Evolutionary conservation across 1,284 basidiomycete species (phyloP).

Genomic region (Entoloma clypeatum): DNA sequence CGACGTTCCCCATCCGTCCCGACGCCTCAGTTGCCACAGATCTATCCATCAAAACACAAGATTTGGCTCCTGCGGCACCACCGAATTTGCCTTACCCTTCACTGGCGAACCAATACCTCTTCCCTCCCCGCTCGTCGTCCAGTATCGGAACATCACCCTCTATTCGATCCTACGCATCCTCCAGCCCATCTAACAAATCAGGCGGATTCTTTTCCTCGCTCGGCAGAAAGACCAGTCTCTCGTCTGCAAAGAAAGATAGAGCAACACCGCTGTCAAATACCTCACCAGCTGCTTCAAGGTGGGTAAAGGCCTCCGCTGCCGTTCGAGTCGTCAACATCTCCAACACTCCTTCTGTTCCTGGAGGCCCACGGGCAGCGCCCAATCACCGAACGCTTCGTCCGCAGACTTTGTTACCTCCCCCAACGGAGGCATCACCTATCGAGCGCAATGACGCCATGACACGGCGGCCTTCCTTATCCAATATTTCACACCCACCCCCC

Average conservation of each 20-base stretch:
- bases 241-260: slow-evolving; percentile 26
- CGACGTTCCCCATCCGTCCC: slow-evolving; percentile 71
- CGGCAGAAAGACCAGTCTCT: slow-evolving; percentile 63
- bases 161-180: slow-evolving; percentile 35
- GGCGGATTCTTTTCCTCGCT: slow-evolving; percentile 72
- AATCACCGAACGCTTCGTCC: slow-evolving; percentile 52
- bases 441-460: slow-evolving; percentile 42
- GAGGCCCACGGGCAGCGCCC: slow-evolving; percentile 73
- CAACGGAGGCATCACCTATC: slow-evolving; percentile 26
- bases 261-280: slow-evolving; percentile 26
- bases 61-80: slow-evolving; percentile 47
- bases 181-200: slow-evolving; percentile 37
- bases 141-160: slow-evolving; percentile 33
- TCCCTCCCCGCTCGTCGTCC: slow-evolving; percentile 30
- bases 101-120: slow-evolving; percentile 32
- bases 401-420: slow-evolving; percentile 54
- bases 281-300: slow-evolving; percentile 30
- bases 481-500: slow-evolving; percentile 22
- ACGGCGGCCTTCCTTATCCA: slow-evolving; percentile 51
- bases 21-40: slow-evolving; percentile 77
- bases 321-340: slow-evolving; percentile 36
- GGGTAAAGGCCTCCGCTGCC: slow-evolving; percentile 31
- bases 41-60: slow-evolving; percentile 43
- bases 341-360: slow-evolving; percentile 54
- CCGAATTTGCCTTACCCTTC: slow-evolving; percentile 76